Conservation (phyloP, 305 asterid species). For the Rubia tinctorum region DNA sequence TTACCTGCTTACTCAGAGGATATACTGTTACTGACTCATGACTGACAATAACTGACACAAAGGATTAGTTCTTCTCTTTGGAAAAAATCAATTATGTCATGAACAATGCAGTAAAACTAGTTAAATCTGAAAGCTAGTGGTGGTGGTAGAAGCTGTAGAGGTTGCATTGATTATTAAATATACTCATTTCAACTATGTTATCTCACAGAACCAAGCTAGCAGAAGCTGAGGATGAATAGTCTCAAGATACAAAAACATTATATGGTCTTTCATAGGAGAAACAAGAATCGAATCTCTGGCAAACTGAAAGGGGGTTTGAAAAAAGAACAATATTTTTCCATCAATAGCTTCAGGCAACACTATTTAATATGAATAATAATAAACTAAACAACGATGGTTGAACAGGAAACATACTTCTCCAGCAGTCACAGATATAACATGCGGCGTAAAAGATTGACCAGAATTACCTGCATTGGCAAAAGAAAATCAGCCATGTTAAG, state of each 20-base stretch:
- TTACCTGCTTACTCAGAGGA: background rate
- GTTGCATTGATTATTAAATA: background rate
- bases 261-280: background rate
- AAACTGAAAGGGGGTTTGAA: background rate
- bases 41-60: background rate
- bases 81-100: background rate
- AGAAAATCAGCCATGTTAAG: conserved; percentile 9
- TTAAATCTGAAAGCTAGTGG: background rate
- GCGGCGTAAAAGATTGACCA: conserved; percentile 45
- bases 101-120: background rate
- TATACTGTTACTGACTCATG: background rate
- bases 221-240: background rate
- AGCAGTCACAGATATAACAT: conserved; percentile 35
- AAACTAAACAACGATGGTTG: background rate
- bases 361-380: background rate
- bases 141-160: background rate
- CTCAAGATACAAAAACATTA: background rate
- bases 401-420: conserved; percentile 41
- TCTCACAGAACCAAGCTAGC: background rate
- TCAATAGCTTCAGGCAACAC: background rate
- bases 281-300: background rate
- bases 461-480: conserved; percentile 34
- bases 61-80: too few relatives aligned
- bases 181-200: background rate
- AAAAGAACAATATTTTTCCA: background rate